phyloP scores from a whole-genome alignment of 768 basidiomycete genomes.

The Gelatoporia subvermispora region DNA sequence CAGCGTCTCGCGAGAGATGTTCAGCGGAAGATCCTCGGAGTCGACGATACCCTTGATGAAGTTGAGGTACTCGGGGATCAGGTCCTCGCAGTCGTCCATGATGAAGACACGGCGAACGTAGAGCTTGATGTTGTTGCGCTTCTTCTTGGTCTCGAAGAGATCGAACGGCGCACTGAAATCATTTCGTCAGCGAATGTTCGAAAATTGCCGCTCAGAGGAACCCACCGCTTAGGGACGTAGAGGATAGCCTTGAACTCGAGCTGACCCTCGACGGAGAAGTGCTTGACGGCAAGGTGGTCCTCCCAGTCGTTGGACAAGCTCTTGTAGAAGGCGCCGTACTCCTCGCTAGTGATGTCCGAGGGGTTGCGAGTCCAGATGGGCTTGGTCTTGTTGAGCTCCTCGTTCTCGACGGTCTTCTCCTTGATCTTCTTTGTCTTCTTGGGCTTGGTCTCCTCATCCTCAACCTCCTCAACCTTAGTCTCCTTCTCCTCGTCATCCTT shows the following conservation, averaged over 20 bases:
- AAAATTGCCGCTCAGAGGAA: neutral
- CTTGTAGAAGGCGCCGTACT: slow-evolving; percentile 98
- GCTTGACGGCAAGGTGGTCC: slow-evolving; percentile 98
- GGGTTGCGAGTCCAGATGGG: slow-evolving; percentile 99
- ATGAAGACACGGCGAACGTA: slow-evolving; percentile 99
- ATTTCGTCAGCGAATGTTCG: slow-evolving; percentile 7
- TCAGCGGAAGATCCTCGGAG: slow-evolving; percentile 98
- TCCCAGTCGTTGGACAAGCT: slow-evolving; percentile 99
- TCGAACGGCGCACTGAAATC: slow-evolving; percentile 86
- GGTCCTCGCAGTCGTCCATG: slow-evolving; percentile 99
- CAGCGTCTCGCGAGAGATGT: slow-evolving; percentile 99
- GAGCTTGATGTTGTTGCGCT: slow-evolving; percentile 99
- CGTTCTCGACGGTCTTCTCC: slow-evolving; percentile 80
- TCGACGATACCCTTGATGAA: slow-evolving; percentile 99
- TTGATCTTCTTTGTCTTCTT: slow-evolving; percentile 84
- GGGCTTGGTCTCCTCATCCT: slow-evolving; percentile 64
- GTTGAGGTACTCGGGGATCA: slow-evolving; percentile 99
- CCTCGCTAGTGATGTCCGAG: slow-evolving; percentile 85
- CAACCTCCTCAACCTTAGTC: slow-evolving; percentile 71
- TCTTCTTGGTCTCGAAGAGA: slow-evolving; percentile 99
- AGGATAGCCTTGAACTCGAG: slow-evolving; percentile 99
- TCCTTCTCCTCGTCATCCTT: slow-evolving; percentile 74
- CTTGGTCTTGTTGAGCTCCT: slow-evolving; percentile 99
- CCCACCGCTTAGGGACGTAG: slow-evolving; percentile 91
- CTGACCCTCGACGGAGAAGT: slow-evolving; percentile 99